Conservation (phyloP, 805 yeast genomes). For the Starmerella kuoi region DNA sequence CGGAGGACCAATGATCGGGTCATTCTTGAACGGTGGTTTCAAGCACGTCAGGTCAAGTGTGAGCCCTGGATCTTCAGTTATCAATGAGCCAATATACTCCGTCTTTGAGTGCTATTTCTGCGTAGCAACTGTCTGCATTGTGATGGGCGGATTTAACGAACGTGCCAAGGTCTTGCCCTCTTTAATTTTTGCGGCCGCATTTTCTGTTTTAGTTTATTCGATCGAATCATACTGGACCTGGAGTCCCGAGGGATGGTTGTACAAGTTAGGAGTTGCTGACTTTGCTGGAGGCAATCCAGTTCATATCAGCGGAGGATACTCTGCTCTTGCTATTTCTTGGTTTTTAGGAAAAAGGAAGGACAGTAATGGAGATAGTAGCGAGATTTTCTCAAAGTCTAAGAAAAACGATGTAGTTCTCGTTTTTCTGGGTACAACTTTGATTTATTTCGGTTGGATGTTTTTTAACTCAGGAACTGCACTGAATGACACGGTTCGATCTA, state of each 20-base stretch:
- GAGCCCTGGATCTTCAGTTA: constrained; percentile 9
- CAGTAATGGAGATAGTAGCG: not conserved
- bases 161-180: constrained; percentile 58
- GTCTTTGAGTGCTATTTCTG: constrained; percentile 14
- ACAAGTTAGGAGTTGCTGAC: constrained; percentile 47
- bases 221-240: constrained; percentile 67
- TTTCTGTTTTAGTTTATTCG: constrained; percentile 61
- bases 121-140: constrained; percentile 28
- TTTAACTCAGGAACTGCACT: constrained; percentile 59
- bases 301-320: constrained; percentile 55
- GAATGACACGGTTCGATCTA: constrained; percentile 19
- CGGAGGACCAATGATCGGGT: constrained; percentile 14
- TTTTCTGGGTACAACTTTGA: constrained; percentile 53
- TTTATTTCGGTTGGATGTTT: constrained; percentile 69
- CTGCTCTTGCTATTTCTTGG: constrained; percentile 57
- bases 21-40: constrained; percentile 11
- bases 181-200: constrained; percentile 50
- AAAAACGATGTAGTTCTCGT: constrained; percentile 57
- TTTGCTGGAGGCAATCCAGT: constrained; percentile 71
- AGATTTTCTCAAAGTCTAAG: constrained; percentile 24
- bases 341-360: constrained; percentile 54
- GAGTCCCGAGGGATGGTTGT: constrained; percentile 57
- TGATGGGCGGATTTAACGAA: constrained; percentile 61
- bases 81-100: constrained; percentile 13
- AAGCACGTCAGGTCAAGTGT: constrained; percentile 10